Percentiles rank a stretch among this genome's conserved stretches.
Evolutionary conservation across 352 stramenopile genomes (phyloP).

Genomic region (Phytophthora hibernalis): DNA sequence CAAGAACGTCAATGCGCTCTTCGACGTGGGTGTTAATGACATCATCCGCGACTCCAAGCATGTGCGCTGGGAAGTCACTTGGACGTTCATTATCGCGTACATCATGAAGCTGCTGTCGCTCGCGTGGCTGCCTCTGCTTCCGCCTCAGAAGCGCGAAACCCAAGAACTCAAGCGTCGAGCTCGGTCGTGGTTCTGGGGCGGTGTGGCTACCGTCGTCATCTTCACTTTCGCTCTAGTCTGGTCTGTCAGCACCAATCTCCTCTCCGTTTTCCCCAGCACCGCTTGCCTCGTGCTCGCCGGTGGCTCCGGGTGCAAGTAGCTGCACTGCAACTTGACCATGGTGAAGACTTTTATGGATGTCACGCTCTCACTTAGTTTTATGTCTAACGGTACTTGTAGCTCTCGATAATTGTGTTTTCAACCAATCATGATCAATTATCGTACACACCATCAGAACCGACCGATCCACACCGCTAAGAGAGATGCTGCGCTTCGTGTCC

Average conservation of each 20-base stretch:
- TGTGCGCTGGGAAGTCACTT: constrained; percentile 43
- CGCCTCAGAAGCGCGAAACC: constrained; percentile 63
- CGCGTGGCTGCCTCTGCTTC: constrained; percentile 58
- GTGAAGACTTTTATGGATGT: constrained; percentile 19
- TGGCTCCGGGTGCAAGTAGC: constrained; percentile 50
- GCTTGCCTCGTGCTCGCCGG: constrained; percentile 66
- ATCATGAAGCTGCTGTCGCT: constrained; percentile 58
- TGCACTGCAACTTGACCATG: constrained; percentile 20
- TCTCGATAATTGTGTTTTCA: constrained; percentile 13
- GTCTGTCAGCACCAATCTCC: constrained; percentile 64
- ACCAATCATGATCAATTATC: not conserved
- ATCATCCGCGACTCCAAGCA: constrained; percentile 47
- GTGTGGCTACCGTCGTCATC: constrained; percentile 42
- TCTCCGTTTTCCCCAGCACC: constrained; percentile 65
- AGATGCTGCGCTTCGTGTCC: constrained; percentile 50
- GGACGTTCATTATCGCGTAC: constrained; percentile 56
- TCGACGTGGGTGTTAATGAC: constrained; percentile 43
- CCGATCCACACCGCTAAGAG: constrained; percentile 2
- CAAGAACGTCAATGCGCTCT: constrained; percentile 49
- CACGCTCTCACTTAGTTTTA: constrained; percentile 2
- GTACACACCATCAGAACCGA: not conserved
- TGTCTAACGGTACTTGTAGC: constrained; percentile 4
- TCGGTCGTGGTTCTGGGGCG: constrained; percentile 41
- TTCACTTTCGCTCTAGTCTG: constrained; percentile 58
- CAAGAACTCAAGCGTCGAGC: constrained; percentile 53